Evolutionary conservation across 768 basidiomycete species (phyloP), one percentile per base, ranked within the genome.

Genomic region (Kwoniella shandongensis): DNA sequence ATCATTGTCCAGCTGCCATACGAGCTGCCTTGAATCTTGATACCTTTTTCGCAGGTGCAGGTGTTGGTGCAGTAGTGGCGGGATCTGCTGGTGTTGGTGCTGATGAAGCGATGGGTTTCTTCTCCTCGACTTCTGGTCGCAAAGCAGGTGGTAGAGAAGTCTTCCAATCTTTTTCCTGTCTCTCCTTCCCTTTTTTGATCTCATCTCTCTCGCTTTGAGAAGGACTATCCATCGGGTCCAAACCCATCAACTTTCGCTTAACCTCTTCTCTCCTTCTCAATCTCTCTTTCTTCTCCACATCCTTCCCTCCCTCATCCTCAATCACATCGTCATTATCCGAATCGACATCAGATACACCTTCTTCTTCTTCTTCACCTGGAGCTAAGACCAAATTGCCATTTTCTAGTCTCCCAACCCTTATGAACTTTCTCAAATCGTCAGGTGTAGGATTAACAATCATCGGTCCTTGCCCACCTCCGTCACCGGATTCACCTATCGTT

Each of bases 361-460:
- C 63, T 18, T 54, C 59, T 15, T 51, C 48, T 51, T 62, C 56
- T 49, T 72, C 67, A 18, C 65, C 66, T 0, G 70, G 65, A 3
- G 70, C 70, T 2, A 72, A 42, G 22, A 72, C 62, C 22, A 72
- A 38, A 57, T 69, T 69, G 32, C 70, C 70, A 67, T 72, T 72
- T 41, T 72, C 67, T 20, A 72, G 48, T 41, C 56, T 67, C 0
- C 70, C 70, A 2, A 72, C 66, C 20, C 66, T 47, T 4, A 72
- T 44, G 32, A 61, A 68, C 25, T 55, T 46, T 48, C 58, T 48
- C 18, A 68, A 40, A 61, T 72, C 65, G 26, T 68, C 65, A 29
- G 64, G 64, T 17, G 62, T 66, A 7, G 70, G 70, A 51, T 69
- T 66, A 22, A 68, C 46, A 4, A 69, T 72, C 48, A 53, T 57